phyloP scores from a whole-genome alignment of 352 stramenopile species.

The Albugo candida region DNA sequence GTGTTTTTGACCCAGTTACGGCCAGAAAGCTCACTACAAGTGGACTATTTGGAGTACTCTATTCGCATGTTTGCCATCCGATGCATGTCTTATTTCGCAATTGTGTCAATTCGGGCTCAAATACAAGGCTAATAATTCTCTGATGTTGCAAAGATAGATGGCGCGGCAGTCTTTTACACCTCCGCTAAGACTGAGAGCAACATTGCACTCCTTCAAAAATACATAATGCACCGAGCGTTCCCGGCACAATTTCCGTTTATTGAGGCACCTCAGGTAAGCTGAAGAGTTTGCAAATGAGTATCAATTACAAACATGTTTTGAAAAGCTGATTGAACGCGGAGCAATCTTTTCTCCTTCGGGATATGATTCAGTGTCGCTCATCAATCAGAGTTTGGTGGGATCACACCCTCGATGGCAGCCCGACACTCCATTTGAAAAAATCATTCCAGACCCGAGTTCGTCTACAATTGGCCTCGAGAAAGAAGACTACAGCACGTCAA shows the following conservation, averaged over 20 bases:
- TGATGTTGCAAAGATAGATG: slow-evolving; percentile 18
- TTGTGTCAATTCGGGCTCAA: not conserved
- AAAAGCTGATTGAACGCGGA: slow-evolving; percentile 28
- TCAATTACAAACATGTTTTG: not conserved
- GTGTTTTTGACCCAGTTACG: slow-evolving; percentile 18
- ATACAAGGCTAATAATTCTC: not conserved
- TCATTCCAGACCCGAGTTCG: slow-evolving; percentile 24
- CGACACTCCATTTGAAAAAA: slow-evolving; percentile 67
- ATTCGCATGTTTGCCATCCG: slow-evolving; percentile 59
- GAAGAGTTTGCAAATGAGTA: not conserved
- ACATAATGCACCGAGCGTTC: slow-evolving; percentile 51
- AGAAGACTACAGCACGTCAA: slow-evolving; percentile 11
- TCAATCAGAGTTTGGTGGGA: slow-evolving; percentile 56
- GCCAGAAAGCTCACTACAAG: slow-evolving; percentile 63
- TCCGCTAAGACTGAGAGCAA: slow-evolving; percentile 61
- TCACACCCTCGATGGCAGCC: slow-evolving; percentile 54
- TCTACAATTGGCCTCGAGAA: slow-evolving; percentile 7
- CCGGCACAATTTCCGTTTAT: slow-evolving; percentile 52
- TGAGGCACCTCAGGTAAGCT: slow-evolving; percentile 22
- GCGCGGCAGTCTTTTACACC: slow-evolving; percentile 58
- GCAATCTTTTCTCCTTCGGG: slow-evolving; percentile 55
- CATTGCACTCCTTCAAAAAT: slow-evolving; percentile 46
- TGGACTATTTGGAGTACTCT: slow-evolving; percentile 71
- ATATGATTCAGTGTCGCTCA: slow-evolving; percentile 56
- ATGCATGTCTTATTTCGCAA: slow-evolving; percentile 23